Conservation (phyloP, 2,329 filamentous ascomycete genomes). For the Neofusicoccum umdonicola region DNA sequence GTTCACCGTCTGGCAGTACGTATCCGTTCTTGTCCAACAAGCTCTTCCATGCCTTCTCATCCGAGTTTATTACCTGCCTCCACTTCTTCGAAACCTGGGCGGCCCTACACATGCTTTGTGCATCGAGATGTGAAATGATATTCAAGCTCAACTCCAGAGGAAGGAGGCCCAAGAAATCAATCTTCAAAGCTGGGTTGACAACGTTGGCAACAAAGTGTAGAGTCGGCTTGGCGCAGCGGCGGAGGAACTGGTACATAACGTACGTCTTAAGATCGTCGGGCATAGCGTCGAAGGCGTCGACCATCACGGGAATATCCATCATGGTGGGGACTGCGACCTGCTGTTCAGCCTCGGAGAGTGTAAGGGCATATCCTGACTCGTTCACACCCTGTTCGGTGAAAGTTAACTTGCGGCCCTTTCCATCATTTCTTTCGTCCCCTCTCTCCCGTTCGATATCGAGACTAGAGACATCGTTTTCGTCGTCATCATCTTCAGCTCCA, state of each 20-base stretch:
- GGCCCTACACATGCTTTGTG: constrained; percentile 80
- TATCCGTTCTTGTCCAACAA: constrained; percentile 84
- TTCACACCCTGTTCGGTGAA: neutral
- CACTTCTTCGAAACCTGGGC: constrained; percentile 93
- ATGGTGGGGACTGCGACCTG: constrained; percentile 45
- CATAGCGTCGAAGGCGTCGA: constrained; percentile 88
- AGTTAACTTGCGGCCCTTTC: neutral
- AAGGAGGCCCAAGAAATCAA: constrained; percentile 82
- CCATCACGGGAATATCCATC: constrained; percentile 78
- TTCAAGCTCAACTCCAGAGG: constrained; percentile 85
- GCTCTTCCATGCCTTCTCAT: constrained; percentile 95
- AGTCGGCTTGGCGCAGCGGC: constrained; percentile 82
- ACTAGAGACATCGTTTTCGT: constrained; percentile 37
- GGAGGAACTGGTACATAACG: constrained; percentile 93
- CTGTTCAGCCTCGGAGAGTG: constrained; percentile 24
- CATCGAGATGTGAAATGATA: constrained; percentile 81
- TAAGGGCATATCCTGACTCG: neutral
- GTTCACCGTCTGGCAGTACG: constrained; percentile 72
- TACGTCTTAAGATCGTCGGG: constrained; percentile 90
- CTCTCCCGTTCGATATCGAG: constrained; percentile 28
- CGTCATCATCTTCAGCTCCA: constrained; percentile 26
- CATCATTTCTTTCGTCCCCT: neutral
- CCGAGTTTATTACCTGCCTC: constrained; percentile 85
- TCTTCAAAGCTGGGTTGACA: constrained; percentile 91
- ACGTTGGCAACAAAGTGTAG: constrained; percentile 85